Evolutionary conservation across 495 filamentous ascomycete species (phyloP).

Genomic region (Penicillium arizonense): DNA sequence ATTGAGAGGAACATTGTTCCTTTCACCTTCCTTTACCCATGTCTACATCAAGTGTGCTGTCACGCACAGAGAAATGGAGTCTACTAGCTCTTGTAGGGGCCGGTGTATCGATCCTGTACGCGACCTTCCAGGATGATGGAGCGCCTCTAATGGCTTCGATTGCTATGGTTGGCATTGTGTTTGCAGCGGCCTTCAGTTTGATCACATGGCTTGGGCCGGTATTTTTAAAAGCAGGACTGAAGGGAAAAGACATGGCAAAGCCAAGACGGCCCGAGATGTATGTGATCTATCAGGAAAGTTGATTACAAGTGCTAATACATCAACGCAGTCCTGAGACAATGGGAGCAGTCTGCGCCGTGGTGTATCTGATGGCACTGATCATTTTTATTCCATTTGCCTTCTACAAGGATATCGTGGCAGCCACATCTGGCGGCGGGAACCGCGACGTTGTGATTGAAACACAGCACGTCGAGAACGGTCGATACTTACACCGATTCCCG

Average conservation of each 20-base stretch:
- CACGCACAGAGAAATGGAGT: conserved; percentile 64
- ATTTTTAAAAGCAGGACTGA: conserved; percentile 86
- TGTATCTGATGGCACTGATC: conserved; percentile 85
- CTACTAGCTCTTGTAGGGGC: conserved; percentile 67
- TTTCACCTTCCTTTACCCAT: conserved; percentile 25
- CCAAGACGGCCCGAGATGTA: conserved; percentile 71
- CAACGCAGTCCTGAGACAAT: conserved; percentile 80
- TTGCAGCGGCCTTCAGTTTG: conserved; percentile 73
- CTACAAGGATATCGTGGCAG: conserved; percentile 96
- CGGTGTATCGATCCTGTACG: conserved; percentile 71
- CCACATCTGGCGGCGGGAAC: conserved; percentile 91
- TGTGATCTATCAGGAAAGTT: conserved; percentile 18
- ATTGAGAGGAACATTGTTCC: neutral
- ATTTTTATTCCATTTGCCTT: conserved; percentile 95
- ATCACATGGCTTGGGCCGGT: conserved; percentile 93
- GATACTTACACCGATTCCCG: conserved; percentile 86
- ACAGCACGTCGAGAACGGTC: conserved; percentile 68
- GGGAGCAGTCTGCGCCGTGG: conserved; percentile 92
- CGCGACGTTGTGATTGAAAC: conserved; percentile 72
- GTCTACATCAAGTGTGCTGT: conserved; percentile 49
- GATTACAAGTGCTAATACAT: conserved; percentile 16
- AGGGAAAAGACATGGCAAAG: conserved; percentile 90
- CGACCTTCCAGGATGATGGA: conserved; percentile 82
- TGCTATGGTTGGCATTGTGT: conserved; percentile 82
- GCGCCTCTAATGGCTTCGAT: conserved; percentile 86